phyloP scores from a whole-genome alignment of 164 flowering plant species.

The Aristolochia californica region DNA sequence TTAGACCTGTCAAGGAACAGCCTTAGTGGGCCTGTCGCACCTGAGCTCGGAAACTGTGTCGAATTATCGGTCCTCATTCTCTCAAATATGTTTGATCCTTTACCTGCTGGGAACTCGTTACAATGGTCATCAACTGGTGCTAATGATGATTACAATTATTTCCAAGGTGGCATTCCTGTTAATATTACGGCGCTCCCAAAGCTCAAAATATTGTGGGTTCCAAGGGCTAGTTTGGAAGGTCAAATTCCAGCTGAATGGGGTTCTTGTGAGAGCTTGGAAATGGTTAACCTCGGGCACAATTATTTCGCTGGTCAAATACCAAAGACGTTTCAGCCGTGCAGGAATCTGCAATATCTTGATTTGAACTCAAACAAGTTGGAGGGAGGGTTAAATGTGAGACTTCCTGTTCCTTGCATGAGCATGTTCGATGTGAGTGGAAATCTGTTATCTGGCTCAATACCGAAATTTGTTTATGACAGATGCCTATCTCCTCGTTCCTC shows the following conservation, averaged over 20 bases:
- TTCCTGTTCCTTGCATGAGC: slow-evolving; percentile 59
- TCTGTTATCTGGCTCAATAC: slow-evolving; percentile 50
- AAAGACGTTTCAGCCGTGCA: slow-evolving; percentile 31
- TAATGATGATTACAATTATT: slow-evolving; percentile 57
- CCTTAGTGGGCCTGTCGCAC: slow-evolving; percentile 38
- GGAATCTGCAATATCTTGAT: slow-evolving; percentile 51
- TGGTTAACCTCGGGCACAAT: slow-evolving; percentile 66
- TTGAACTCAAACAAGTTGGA: slow-evolving; percentile 48
- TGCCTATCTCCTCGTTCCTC: slow-evolving; percentile 26
- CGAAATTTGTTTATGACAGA: slow-evolving; percentile 22
- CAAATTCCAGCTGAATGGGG: slow-evolving; percentile 56
- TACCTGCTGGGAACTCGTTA: slow-evolving; percentile 6
- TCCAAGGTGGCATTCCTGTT: slow-evolving; percentile 53
- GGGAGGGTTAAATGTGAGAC: slow-evolving; percentile 38
- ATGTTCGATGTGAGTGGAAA: slow-evolving; percentile 69
- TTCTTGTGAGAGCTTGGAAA: slow-evolving; percentile 55
- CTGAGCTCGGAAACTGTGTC: slow-evolving; percentile 38
- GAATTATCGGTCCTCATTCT: slow-evolving; percentile 51
- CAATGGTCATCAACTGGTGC: slow-evolving; percentile 6
- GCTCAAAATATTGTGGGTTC: slow-evolving; percentile 73
- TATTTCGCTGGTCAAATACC: slow-evolving; percentile 46
- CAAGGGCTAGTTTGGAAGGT: slow-evolving; percentile 56
- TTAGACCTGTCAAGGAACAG: slow-evolving; percentile 69
- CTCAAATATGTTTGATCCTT: slow-evolving; percentile 47
- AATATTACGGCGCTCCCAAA: slow-evolving; percentile 53